Conservation (phyloP, 2,329 filamentous ascomycete species). For the Aspergillus sp. region DNA sequence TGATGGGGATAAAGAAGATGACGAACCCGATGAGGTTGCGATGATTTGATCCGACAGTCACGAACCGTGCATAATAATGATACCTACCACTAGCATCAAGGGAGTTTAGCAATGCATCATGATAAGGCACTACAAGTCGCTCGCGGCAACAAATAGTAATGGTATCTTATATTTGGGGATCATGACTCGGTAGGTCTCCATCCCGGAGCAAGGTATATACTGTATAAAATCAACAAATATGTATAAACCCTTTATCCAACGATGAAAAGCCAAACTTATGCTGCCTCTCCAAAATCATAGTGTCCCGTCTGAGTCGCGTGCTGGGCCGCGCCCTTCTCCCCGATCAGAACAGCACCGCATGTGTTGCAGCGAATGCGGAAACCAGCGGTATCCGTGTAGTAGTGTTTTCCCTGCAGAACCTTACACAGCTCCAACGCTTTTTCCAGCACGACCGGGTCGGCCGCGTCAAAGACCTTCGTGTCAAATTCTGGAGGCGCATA, state of each 20-base stretch:
- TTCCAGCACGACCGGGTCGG: slow-evolving; percentile 55
- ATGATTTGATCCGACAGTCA: slow-evolving; percentile 28
- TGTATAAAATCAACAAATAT: too few species aligned
- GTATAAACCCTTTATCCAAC: neutral
- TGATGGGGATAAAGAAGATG: slow-evolving; percentile 28
- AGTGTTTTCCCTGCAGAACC: slow-evolving; percentile 70
- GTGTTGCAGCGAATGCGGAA: slow-evolving; percentile 76
- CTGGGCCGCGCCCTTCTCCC: slow-evolving; percentile 47
- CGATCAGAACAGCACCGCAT: slow-evolving; percentile 44
- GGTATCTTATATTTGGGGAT: neutral
- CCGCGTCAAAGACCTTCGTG: slow-evolving; percentile 67
- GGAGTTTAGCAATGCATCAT: neutral
- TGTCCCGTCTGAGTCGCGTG: slow-evolving; percentile 49
- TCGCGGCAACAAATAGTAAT: neutral
- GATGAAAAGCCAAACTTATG: slow-evolving; percentile 17
- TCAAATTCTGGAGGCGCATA: slow-evolving; percentile 71
- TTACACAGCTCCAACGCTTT: slow-evolving; percentile 64
- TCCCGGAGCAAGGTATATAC: too few species aligned
- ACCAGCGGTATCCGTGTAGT: slow-evolving; percentile 83
- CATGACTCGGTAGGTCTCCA: too few species aligned
- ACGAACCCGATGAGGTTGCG: slow-evolving; percentile 39
- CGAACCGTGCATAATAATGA: slow-evolving; percentile 15
- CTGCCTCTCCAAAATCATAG: slow-evolving; percentile 50
- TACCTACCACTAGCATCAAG: slow-evolving; percentile 5
- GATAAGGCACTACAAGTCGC: neutral